Conservation (phyloP, 2,329 filamentous ascomycete genomes). For the Xylaria multiplex region DNA sequence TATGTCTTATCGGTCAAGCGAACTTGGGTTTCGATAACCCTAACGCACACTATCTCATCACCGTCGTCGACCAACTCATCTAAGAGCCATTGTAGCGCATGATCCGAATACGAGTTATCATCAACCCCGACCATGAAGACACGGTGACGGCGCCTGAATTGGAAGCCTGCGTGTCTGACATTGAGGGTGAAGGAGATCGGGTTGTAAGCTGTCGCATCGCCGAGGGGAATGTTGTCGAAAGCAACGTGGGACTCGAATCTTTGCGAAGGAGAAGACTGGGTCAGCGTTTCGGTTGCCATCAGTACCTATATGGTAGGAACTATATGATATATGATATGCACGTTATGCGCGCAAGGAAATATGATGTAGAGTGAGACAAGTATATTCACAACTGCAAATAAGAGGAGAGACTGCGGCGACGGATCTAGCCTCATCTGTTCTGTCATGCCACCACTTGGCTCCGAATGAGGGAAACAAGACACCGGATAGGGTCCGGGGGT, state of each 20-base stretch:
- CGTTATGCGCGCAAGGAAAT: constrained; percentile 27
- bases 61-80: constrained; percentile 93
- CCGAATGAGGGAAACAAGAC: constrained; percentile 13
- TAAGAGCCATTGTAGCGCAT: constrained; percentile 90
- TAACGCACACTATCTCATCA: constrained; percentile 90
- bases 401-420: constrained; percentile 14
- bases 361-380: constrained; percentile 17
- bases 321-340: constrained; percentile 14
- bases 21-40: constrained; percentile 85
- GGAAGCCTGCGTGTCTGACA: constrained; percentile 86
- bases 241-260: constrained; percentile 70
- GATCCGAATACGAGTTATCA: constrained; percentile 90
- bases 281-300: constrained; percentile 51
- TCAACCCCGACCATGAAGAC: constrained; percentile 93
- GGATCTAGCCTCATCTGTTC: constrained; percentile 27
- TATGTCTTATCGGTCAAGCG: constrained; percentile 76
- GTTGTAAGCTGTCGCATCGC: constrained; percentile 68
- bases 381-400: constrained; percentile 12
- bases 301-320: constrained; percentile 14
- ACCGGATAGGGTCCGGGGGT: constrained; percentile 3
- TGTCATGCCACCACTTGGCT: constrained; percentile 22
- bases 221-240: constrained; percentile 68
- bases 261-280: constrained; percentile 49
- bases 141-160: constrained; percentile 80
- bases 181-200: constrained; percentile 81